phyloP scores from a whole-genome alignment of 768 basidiomycete species.

The Macrocybe gigantea region DNA sequence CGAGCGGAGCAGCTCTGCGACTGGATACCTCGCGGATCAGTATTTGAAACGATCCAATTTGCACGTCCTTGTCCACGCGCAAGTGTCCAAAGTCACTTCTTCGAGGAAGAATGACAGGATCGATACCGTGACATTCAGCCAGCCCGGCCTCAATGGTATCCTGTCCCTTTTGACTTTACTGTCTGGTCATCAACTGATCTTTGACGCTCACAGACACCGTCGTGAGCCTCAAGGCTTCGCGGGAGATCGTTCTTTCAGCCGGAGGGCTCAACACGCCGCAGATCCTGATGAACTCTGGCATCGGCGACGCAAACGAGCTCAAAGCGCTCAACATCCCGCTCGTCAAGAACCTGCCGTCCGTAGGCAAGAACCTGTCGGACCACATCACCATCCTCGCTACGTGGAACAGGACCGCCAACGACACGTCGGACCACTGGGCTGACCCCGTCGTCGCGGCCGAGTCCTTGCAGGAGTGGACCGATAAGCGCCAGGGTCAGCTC shows the following conservation, averaged over 20 bases:
- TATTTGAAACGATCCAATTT: conserved; percentile 14
- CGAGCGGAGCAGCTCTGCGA: conserved; percentile 30
- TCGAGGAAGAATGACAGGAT: conserved; percentile 10
- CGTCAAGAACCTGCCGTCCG: conserved; percentile 14
- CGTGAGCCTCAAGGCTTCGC: conserved; percentile 14
- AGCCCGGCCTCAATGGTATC: conserved; percentile 2
- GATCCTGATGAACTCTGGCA: conserved; percentile 21
- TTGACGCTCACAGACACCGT: conserved; percentile 4
- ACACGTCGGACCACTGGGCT: neutral
- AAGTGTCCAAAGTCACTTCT: conserved; percentile 10
- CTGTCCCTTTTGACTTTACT: neutral
- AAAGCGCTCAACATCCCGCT: conserved; percentile 8
- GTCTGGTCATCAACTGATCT: neutral
- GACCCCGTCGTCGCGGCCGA: neutral
- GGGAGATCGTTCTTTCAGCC: conserved; percentile 25
- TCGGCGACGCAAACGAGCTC: conserved; percentile 15
- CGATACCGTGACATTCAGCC: conserved; percentile 5
- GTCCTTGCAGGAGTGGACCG: conserved; percentile 12
- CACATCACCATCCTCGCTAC: conserved; percentile 11
- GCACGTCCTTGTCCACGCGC: conserved; percentile 12
- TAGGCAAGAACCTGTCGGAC: conserved; percentile 18
- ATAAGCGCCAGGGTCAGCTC: conserved; percentile 13
- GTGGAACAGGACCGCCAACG: conserved; percentile 9
- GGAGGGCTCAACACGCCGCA: conserved; percentile 22
- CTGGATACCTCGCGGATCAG: conserved; percentile 21